Base-by-base conservation (phyloP, 1,284 basidiomycete genomes). In the Exobasidium rhododendri region DNA sequence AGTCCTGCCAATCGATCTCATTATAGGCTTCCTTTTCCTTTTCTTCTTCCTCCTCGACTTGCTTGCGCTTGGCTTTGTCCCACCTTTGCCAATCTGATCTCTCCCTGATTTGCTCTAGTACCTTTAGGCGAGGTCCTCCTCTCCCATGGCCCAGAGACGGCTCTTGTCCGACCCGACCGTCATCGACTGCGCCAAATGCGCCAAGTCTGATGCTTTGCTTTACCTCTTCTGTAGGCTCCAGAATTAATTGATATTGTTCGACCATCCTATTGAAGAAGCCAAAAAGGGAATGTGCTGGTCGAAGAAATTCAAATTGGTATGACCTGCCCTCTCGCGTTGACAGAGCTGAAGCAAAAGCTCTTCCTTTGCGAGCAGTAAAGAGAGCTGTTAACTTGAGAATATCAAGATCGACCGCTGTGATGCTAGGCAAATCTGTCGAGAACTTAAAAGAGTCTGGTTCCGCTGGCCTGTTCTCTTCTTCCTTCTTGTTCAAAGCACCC, bases 1-100 rank as follows among this genome's bases (percentile, higher is more conserved):
- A 98, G 81, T 98, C 96, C 77, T 98, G 92, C 96, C 96, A 99
- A 80, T 98, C 96, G 76, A 99, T 97, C 78, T 94, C 91, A 52
- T 92, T 90, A 77, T 97, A 78, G 11, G 70, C 67, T 40, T 69
- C 69, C 56, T 67, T 64, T 49, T 74, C 66, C 56, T 65, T 64
- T 79, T 97, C 93, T 67, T 89, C 87, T 71, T 96, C 91, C 72
- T 94, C 90, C 69, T 91, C 86, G 55, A 88, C 85, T 78, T 89
- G 89, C 82, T 92, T 89, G 68, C 92, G 88, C 80, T 89, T 87
- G 75, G 94, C 90, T 49, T 88, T 83, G 77, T 89, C 88, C 70
- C 87, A 84, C 67, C 86, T 86, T 78, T 94, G 91, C 92, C 92
- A 98, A 66, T 90, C 88, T 2, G 91, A 91, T 58, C 96, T 85